These are phyloP conservation scores for Coemansia aciculifera DNA, from an alignment of 192 early-diverging fungal species.

Conservation along the genomic window DNA sequence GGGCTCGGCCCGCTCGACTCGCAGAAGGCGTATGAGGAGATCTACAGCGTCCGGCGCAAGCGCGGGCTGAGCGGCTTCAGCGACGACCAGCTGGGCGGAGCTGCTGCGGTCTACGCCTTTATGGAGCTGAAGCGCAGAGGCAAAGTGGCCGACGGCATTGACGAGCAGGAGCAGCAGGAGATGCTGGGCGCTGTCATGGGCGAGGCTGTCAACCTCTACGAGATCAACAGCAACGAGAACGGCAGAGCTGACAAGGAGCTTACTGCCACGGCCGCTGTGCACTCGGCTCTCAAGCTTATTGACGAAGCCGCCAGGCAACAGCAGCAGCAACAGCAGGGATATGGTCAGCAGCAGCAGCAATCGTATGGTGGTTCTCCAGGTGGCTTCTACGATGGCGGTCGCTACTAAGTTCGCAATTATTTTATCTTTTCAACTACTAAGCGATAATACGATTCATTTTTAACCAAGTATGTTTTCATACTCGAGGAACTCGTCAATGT, in stretches of 20 bases:
- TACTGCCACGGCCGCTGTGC: constrained; percentile 37
- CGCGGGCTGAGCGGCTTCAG: not conserved
- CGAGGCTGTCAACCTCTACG: constrained; percentile 35
- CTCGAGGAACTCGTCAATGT: constrained; percentile 35
- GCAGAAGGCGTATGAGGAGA: constrained; percentile 21
- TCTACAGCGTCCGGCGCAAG: constrained; percentile 22
- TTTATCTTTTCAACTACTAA: not conserved
- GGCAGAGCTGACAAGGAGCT: constrained; percentile 40
- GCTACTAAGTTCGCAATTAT: not conserved
- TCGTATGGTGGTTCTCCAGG: not conserved
- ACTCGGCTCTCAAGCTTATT: constrained; percentile 43
- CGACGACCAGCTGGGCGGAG: constrained; percentile 49
- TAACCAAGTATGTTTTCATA: constrained; percentile 26
- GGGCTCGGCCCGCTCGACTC: constrained; percentile 27
- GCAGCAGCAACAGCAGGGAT: constrained; percentile 2
- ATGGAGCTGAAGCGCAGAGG: constrained; percentile 21
- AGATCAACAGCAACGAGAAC: constrained; percentile 14
- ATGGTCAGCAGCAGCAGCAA: constrained; percentile 1
- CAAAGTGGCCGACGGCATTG: not conserved
- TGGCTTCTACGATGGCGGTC: constrained; percentile 8
- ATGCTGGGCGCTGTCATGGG: constrained; percentile 42
- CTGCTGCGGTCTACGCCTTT: constrained; percentile 42
- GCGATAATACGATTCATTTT: not conserved
- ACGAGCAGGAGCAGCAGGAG: constrained; percentile 40
- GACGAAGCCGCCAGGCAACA: constrained; percentile 23